Evolutionary conservation across 2,329 filamentous ascomycete genomes (phyloP), one percentile per base, ranked within the genome.

Genomic region (Hymenoscyphus fructigenus): DNA sequence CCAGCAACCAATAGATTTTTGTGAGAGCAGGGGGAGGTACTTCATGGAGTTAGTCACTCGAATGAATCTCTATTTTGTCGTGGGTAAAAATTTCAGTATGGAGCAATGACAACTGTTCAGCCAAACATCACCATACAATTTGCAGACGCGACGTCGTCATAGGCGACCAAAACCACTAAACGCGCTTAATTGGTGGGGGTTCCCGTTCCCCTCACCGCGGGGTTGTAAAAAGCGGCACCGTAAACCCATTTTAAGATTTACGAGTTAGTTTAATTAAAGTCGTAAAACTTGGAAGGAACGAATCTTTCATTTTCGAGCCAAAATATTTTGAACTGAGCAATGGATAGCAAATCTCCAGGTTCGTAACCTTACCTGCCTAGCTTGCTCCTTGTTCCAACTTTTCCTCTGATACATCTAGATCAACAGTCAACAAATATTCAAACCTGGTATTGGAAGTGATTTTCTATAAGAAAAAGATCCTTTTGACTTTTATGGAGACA

Each of bases 91-190:
- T 14, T 26, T 4, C 14, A 20, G 23, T 26, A 10, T 56, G 32
- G 23, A 41, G 15, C 20, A 20, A 57, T 57, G 12, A 47, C n/a
- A 56, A 26, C 47, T 44, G 32, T 60, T 34, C 56, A 26, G 55
- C 15, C 10, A 44, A n/a, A n/a, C n/a, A n/a, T 29, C 12, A 41
- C 36, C 12, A 15, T n/a, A 23, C 44, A 20, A 12, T 50, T 50
- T 50, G 44, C 44, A 3, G 47, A 53, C 57, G 47, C 56, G 28
- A 36, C 59, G 61, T 64, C 64, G 66, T 67, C 66, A 65, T 66
- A 61, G 66, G 63, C 66, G 63, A 65, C 63, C 55, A 55, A 36
- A 61, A 61, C 44, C 60, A 59, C 23, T 41, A 15, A 23, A 59
- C 61, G 60, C 36, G 60, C 57, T 36, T 56, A 38, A 32, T 56